Evolutionary conservation across 2,329 filamentous ascomycete genomes (phyloP).

Genomic region (Fusarium sp.): DNA sequence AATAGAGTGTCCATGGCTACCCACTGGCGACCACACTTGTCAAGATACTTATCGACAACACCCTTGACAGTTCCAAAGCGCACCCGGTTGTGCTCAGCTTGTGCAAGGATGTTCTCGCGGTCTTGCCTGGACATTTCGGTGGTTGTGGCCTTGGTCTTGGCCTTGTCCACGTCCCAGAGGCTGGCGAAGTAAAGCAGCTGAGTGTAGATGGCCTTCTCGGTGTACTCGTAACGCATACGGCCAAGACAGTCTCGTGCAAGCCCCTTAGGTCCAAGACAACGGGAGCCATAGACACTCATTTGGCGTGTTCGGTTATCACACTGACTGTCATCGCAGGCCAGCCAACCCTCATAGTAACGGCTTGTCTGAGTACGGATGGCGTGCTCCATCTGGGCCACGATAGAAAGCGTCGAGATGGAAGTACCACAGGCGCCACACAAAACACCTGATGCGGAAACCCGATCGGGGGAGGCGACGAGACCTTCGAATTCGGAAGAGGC

Average conservation of each 20-base stretch:
- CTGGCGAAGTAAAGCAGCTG: constrained; percentile 90
- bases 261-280: constrained; percentile 89
- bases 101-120: constrained; percentile 75
- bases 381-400: constrained; percentile 89
- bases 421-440: constrained; percentile 79
- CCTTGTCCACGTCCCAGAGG: constrained; percentile 92
- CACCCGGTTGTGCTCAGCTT: constrained; percentile 86
- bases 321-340: constrained; percentile 89
- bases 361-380: constrained; percentile 84
- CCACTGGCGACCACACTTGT: constrained; percentile 92
- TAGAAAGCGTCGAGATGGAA: constrained; percentile 76
- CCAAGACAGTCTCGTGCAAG: constrained; percentile 88
- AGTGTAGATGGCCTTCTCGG: constrained; percentile 93
- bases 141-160: constrained; percentile 68
- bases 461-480: constrained; percentile 69
- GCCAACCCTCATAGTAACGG: constrained; percentile 92
- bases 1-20: constrained; percentile 94
- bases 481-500: constrained; percentile 82
- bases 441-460: constrained; percentile 81
- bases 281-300: constrained; percentile 91
- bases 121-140: constrained; percentile 65
- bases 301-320: constrained; percentile 91
- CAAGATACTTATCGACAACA: constrained; percentile 86
- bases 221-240: constrained; percentile 88
- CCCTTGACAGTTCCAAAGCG: constrained; percentile 83